Evolutionary conservation across 805 yeast genomes (phyloP).

Genomic region (Clavispora santaluciae): DNA sequence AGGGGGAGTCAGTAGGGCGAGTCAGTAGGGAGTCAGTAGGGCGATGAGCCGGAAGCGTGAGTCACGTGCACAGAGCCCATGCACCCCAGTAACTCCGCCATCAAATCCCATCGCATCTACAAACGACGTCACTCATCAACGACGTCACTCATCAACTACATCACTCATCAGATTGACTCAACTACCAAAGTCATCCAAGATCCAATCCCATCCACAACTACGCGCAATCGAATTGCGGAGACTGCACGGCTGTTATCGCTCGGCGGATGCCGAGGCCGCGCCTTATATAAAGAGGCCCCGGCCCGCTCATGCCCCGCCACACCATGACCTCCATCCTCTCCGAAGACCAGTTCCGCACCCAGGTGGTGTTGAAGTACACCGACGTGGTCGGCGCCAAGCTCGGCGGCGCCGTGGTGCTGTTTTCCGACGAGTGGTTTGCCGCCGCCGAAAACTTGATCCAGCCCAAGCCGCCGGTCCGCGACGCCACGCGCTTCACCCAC

Average conservation of each 20-base stretch:
- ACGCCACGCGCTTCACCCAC: slow-evolving; percentile 70
- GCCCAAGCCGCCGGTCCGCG: slow-evolving; percentile 76
- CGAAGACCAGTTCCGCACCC: slow-evolving; percentile 38
- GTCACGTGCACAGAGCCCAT: too few relatives aligned
- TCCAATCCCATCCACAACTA: too few relatives aligned
- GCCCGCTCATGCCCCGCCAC: background rate
- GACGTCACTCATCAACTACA: too few relatives aligned
- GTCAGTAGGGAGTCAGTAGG: too few relatives aligned
- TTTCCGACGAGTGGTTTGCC: slow-evolving; percentile 94
- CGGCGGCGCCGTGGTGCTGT: slow-evolving; percentile 68
- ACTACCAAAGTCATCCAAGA: too few relatives aligned
- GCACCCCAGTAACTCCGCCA: too few relatives aligned
- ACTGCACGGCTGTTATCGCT: background rate
- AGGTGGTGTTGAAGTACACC: slow-evolving; percentile 49
- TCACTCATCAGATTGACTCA: background rate
- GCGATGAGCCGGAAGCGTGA: too few relatives aligned
- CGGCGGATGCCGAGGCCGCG: slow-evolving; percentile 4
- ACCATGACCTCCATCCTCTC: slow-evolving; percentile 16
- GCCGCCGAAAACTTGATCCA: slow-evolving; percentile 82
- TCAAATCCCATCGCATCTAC: too few relatives aligned
- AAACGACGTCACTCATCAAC: too few relatives aligned
- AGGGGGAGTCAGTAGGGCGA: too few relatives aligned
- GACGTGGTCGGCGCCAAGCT: slow-evolving; percentile 83
- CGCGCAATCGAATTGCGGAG: background rate
- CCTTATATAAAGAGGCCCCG: background rate